These are phyloP conservation scores for Sphaerulina musiva DNA, from an alignment of 2,329 filamentous ascomycete genomes.

Conservation along the genomic window DNA sequence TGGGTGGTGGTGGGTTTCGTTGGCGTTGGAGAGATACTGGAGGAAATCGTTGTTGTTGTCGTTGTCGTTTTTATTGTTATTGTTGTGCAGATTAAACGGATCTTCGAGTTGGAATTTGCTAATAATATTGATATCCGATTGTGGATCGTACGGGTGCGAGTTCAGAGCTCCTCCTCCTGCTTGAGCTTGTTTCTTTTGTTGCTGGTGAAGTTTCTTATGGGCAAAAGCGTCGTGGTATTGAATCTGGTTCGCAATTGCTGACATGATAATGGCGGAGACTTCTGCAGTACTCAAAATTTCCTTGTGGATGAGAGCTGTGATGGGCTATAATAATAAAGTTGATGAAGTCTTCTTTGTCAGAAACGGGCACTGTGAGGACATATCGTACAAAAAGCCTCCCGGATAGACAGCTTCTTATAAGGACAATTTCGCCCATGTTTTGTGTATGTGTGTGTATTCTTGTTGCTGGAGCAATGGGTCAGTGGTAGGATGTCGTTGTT, in stretches of 20 bases:
- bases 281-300: slow-evolving; percentile 1
- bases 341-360: not conserved
- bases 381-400: not conserved
- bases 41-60: not conserved
- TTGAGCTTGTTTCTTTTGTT: not conserved
- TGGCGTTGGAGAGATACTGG: not conserved
- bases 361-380: not conserved
- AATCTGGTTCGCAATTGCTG: slow-evolving; percentile 4
- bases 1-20: not conserved
- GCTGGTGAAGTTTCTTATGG: slow-evolving; percentile 2
- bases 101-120: not conserved
- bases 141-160: not conserved
- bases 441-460: slow-evolving; percentile 1
- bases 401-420: not conserved
- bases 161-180: not conserved
- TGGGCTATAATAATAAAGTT: not conserved
- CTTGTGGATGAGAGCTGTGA: slow-evolving; percentile 3
- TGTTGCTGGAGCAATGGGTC: slow-evolving; percentile 6
- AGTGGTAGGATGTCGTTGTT: slow-evolving; percentile 3
- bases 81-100: not conserved
- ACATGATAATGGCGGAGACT: slow-evolving; percentile 5
- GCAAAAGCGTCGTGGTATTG: slow-evolving; percentile 6
- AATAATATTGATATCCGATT: not conserved
- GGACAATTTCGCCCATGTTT: not conserved
- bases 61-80: not conserved